A percentile compares a stretch with the other conserved stretches of the same genome.
Conservation (phyloP, 768 basidiomycete genomes). For the Daedaleopsis nitida region DNA sequence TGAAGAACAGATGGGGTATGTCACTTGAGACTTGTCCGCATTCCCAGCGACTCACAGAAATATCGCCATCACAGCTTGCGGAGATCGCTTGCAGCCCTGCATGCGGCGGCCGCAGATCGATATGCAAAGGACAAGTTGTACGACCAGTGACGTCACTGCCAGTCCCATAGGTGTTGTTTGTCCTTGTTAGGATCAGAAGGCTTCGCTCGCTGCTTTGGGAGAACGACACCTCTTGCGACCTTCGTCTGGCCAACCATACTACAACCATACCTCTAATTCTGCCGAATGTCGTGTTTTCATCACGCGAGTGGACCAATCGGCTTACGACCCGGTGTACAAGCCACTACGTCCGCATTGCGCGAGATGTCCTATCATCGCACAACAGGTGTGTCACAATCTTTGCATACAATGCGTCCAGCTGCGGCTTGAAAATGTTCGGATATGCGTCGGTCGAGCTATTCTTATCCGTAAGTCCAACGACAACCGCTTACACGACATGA, state of each 20-base stretch:
- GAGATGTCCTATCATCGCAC: no score
- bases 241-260: neutral
- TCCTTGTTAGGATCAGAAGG: neutral
- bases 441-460: neutral
- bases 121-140: conserved; percentile 5
- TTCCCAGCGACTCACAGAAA: neutral
- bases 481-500: neutral
- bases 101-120: conserved; percentile 18
- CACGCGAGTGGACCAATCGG: no score
- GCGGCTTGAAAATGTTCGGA: neutral
- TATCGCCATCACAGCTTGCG: conserved; percentile 11
- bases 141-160: neutral
- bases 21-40: neutral
- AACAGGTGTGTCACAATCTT: neutral
- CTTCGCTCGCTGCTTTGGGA: neutral
- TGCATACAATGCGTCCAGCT: neutral
- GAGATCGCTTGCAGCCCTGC: conserved; percentile 17
- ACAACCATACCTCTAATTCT: no score
- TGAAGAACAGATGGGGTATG: conserved; percentile 44
- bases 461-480: neutral
- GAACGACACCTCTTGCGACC: neutral
- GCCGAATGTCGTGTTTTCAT: no score
- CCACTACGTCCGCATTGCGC: no score
- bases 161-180: neutral
- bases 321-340: no score